Percentiles rank a stretch among this genome's conserved stretches.
Conservation (phyloP, 306 rosid genomes). For the Trifolium pratense region DNA sequence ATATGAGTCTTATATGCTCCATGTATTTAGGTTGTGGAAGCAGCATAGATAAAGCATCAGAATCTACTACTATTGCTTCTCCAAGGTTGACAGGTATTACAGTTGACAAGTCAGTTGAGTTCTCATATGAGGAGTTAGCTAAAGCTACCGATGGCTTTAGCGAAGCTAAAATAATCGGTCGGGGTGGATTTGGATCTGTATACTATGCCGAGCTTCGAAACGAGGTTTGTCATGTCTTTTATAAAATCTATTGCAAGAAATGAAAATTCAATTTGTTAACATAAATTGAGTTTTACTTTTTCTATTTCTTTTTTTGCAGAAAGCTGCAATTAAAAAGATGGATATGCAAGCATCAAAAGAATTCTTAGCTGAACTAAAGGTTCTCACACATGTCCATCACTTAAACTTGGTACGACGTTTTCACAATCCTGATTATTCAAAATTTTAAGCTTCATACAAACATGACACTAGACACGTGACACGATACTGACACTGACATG, state of each 20-base stretch:
- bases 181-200: slow-evolving; percentile 81
- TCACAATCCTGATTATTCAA: neutral
- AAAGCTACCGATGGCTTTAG: slow-evolving; percentile 66
- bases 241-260: slow-evolving; percentile 9
- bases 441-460: neutral
- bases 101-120: slow-evolving; percentile 78
- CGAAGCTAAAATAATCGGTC: slow-evolving; percentile 60
- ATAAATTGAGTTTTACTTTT: slow-evolving; percentile 9
- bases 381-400: slow-evolving; percentile 81
- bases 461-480: neutral
- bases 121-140: slow-evolving; percentile 74
- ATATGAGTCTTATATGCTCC: neutral
- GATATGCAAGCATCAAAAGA: slow-evolving; percentile 86
- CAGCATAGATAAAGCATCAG: slow-evolving; percentile 48
- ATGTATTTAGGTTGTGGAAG: slow-evolving; percentile 55
- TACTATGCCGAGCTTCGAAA: slow-evolving; percentile 71
- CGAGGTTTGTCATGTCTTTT: slow-evolving; percentile 56
- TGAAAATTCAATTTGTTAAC: slow-evolving; percentile 16
- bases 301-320: slow-evolving; percentile 44
- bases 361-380: slow-evolving; percentile 70
- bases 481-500: neutral
- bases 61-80: slow-evolving; percentile 46
- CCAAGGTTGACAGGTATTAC: slow-evolving; percentile 60
- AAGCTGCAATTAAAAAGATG: slow-evolving; percentile 81
- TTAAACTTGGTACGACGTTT: slow-evolving; percentile 69